Percentiles rank a stretch among this genome's conserved stretches.
Evolutionary conservation across 176 grass and related monocot genomes (phyloP).

Genomic region (Aechmea fasciata): DNA sequence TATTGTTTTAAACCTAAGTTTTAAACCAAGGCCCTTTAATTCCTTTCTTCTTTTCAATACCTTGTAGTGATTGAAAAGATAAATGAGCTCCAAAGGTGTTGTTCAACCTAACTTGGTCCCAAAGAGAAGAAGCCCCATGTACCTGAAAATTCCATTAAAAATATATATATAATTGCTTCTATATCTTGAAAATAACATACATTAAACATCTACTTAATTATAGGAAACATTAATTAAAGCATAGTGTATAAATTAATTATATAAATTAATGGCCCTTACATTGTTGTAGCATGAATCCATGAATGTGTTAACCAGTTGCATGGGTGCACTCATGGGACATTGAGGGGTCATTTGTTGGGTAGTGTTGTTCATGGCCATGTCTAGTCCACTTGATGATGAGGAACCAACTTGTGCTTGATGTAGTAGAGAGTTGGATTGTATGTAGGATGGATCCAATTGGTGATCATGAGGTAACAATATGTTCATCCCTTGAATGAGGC

Average conservation of each 20-base stretch:
- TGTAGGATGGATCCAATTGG: conserved; percentile 41
- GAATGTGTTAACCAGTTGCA: conserved; percentile 11
- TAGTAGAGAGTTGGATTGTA: conserved; percentile 59
- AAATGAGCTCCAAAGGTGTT: conserved; percentile 27
- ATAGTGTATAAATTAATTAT: too few species aligned
- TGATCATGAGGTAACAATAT: conserved; percentile 24
- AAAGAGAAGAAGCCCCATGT: conserved; percentile 36
- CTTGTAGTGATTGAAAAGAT: conserved; percentile 55
- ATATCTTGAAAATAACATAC: conserved; percentile 6
- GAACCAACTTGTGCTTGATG: conserved; percentile 24
- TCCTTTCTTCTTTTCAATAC: conserved; percentile 25
- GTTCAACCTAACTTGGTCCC: conserved; percentile 42
- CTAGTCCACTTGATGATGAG: conserved; percentile 25
- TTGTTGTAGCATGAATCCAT: conserved; percentile 33
- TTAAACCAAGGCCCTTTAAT: background rate
- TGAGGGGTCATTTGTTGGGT: conserved; percentile 19
- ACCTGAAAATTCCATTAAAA: conserved; percentile 27
- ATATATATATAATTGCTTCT: too few species aligned
- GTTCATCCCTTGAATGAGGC: conserved; percentile 17
- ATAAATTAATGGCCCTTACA: conserved; percentile 30
- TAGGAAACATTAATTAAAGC: background rate
- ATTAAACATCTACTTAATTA: background rate
- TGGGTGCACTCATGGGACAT: conserved; percentile 7
- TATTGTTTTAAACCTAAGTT: too few species aligned
- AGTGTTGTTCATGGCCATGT: conserved; percentile 45